These are phyloP conservation scores for Cercophora sp. DNA, from an alignment of 495 filamentous ascomycete genomes.

Conservation along the genomic window DNA sequence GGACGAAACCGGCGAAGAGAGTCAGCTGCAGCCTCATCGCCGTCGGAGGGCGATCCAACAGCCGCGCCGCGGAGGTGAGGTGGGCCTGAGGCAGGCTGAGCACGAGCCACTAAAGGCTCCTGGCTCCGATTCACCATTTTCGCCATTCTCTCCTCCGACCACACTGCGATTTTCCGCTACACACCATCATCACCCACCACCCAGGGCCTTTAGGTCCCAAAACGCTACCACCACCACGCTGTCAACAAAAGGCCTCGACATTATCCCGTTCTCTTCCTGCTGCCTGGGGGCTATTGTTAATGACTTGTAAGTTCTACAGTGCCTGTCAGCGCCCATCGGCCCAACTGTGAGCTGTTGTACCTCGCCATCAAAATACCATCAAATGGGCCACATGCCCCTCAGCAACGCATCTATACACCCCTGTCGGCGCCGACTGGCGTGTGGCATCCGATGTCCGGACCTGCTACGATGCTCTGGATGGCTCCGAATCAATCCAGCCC, in stretches of 20 bases:
- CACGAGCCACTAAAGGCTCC: conserved; percentile 27
- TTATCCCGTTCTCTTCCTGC: conserved; percentile 17
- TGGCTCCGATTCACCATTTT: conserved; percentile 31
- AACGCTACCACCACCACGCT: conserved; percentile 22
- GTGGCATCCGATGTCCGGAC: conserved; percentile 31
- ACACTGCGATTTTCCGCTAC: conserved; percentile 34
- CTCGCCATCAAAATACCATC: conserved; percentile 40
- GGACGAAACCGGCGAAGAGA: too few relatives aligned
- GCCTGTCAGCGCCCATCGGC: conserved; percentile 14
- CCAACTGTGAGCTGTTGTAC: conserved; percentile 24
- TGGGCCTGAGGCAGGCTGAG: conserved; percentile 15
- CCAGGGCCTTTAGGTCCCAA: conserved; percentile 26
- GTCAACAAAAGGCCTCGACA: too few relatives aligned
- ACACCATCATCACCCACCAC: conserved; percentile 30
- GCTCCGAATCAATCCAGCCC: conserved; percentile 11
- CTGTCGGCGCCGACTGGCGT: conserved; percentile 28
- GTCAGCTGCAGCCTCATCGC: not conserved
- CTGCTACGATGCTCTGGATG: conserved; percentile 26
- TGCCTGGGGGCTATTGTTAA: conserved; percentile 32
- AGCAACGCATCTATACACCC: conserved; percentile 24
- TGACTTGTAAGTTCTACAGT: conserved; percentile 37
- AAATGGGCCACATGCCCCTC: conserved; percentile 38
- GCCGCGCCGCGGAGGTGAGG: not conserved
- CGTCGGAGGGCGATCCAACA: not conserved
- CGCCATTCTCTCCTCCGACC: conserved; percentile 30